phyloP scores from a whole-genome alignment of 352 stramenopile species.

The Phytophthora nicotianae region DNA sequence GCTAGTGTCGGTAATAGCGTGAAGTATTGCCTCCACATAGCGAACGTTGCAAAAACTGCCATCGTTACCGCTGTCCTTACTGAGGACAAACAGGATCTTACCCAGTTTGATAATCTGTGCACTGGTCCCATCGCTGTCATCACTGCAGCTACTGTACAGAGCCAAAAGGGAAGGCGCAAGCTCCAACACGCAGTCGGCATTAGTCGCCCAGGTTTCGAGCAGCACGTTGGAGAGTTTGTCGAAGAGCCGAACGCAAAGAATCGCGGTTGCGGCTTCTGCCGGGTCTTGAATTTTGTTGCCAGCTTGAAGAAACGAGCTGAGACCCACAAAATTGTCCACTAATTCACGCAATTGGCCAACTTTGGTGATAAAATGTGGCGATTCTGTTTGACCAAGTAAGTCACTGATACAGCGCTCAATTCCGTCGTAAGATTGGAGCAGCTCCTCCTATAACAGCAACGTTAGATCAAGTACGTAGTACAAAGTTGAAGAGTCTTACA shows the following conservation, averaged over 20 bases:
- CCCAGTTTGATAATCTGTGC: constrained; percentile 39
- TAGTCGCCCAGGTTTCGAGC: constrained; percentile 42
- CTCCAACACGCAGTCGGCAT: constrained; percentile 41
- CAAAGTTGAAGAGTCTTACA: constrained; percentile 13
- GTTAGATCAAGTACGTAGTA: neutral
- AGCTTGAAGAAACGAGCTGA: constrained; percentile 44
- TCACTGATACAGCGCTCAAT: constrained; percentile 38
- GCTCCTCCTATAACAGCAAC: constrained; percentile 27
- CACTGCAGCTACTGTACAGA: constrained; percentile 29
- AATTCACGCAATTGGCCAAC: constrained; percentile 23
- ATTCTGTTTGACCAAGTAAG: constrained; percentile 14
- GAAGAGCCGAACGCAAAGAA: constrained; percentile 39
- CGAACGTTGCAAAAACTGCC: constrained; percentile 62
- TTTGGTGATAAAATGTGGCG: neutral
- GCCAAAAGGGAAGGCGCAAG: constrained; percentile 48
- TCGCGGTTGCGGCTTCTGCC: constrained; percentile 4
- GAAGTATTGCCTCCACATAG: constrained; percentile 66
- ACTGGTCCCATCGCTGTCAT: constrained; percentile 7
- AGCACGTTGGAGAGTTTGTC: constrained; percentile 16
- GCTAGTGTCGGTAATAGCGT: constrained; percentile 38
- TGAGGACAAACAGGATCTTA: constrained; percentile 76
- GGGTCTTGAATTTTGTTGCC: neutral
- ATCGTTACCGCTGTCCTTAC: constrained; percentile 76
- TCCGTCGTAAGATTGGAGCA: constrained; percentile 29
- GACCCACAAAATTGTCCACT: constrained; percentile 26